Evolutionary conservation across 352 stramenopile species (phyloP).

Genomic region (Phytopythium montanum): DNA sequence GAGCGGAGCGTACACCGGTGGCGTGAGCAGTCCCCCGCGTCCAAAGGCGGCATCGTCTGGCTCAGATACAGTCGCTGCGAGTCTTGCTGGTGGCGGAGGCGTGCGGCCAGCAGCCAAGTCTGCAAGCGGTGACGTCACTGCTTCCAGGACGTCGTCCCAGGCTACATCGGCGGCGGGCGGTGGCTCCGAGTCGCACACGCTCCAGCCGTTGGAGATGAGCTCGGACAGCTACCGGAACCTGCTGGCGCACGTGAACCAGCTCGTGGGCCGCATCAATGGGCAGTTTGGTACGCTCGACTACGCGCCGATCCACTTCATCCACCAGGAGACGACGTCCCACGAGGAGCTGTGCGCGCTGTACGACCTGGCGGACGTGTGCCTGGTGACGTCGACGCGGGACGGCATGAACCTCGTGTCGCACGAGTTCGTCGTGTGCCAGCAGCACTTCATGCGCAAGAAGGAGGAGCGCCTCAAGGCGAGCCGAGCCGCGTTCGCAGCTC

Average conservation of each 20-base stretch:
- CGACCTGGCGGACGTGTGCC: conserved; percentile 83
- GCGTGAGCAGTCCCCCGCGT: not conserved
- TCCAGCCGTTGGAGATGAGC: conserved; percentile 75
- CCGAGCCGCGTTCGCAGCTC: conserved; percentile 18
- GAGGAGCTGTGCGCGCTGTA: conserved; percentile 89
- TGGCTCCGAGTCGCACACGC: not conserved
- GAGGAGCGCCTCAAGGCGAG: conserved; percentile 56
- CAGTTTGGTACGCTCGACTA: conserved; percentile 87
- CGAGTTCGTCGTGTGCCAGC: conserved; percentile 88
- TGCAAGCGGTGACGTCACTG: not conserved
- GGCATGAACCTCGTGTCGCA: conserved; percentile 91
- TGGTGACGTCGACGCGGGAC: conserved; percentile 87
- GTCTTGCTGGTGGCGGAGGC: not conserved
- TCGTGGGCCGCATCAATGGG: conserved; percentile 88
- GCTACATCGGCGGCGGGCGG: not conserved
- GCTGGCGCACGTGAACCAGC: conserved; percentile 81
- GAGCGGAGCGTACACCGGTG: not conserved
- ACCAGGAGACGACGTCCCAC: conserved; percentile 68
- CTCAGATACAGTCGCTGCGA: conserved; percentile 4
- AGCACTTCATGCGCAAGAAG: conserved; percentile 80
- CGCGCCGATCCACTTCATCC: conserved; percentile 90
- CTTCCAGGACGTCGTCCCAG: not conserved
- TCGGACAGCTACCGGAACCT: conserved; percentile 68
- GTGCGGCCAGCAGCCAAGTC: not conserved
- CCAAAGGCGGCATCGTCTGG: conserved; percentile 2